Conservation (phyloP, 257 asterid genomes). For the Ehretia macrophylla region DNA sequence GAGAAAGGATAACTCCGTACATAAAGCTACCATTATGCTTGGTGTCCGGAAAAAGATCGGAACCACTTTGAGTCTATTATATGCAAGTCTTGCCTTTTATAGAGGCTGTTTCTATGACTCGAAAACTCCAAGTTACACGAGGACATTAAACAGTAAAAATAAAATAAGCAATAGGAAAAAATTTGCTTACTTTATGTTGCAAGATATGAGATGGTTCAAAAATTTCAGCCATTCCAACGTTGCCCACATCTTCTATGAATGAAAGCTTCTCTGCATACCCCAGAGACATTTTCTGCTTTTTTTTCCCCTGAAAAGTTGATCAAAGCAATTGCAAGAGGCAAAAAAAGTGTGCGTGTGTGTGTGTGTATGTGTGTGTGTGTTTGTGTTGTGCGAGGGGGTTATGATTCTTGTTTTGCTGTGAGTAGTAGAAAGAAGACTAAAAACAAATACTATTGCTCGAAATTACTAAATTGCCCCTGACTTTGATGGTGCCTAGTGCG, state of each 20-base stretch:
- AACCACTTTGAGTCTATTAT: neutral
- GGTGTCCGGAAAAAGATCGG: no score
- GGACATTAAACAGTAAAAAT: neutral
- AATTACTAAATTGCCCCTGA: neutral
- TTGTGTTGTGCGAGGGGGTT: neutral
- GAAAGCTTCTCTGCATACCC: slow-evolving; percentile 96
- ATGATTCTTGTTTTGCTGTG: neutral
- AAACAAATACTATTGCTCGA: neutral
- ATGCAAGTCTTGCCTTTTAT: neutral
- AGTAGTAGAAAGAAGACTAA: no score
- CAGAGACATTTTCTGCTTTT: slow-evolving; percentile 56
- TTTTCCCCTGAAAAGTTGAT: slow-evolving; percentile 11
- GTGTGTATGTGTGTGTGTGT: no score
- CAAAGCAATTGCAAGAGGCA: slow-evolving; percentile 3
- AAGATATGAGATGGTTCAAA: slow-evolving; percentile 69
- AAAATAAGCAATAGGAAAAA: slow-evolving; percentile 3
- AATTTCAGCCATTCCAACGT: slow-evolving; percentile 85
- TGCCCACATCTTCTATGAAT: slow-evolving; percentile 89
- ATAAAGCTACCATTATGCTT: no score
- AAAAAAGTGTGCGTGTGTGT: neutral
- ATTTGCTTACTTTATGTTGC: slow-evolving; percentile 56
- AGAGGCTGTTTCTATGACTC: neutral
- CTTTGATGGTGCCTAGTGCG: neutral
- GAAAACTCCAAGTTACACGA: neutral
- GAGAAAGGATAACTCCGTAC: neutral